Conservation (phyloP, 306 rosid genomes). For the Cicer bijugum region DNA sequence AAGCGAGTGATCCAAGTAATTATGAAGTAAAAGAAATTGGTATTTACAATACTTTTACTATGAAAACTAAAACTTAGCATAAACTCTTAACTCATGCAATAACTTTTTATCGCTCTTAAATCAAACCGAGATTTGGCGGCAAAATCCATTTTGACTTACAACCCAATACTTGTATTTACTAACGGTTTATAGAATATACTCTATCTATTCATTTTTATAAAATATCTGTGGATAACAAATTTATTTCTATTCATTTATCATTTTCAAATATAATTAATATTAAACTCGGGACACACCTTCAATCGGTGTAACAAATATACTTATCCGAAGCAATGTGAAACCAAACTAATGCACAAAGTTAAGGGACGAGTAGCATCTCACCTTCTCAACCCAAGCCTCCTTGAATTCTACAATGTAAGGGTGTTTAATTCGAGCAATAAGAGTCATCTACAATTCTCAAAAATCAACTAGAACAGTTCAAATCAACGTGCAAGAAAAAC, state of each 20-base stretch:
- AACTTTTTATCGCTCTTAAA: neutral
- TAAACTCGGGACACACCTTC: too few species aligned
- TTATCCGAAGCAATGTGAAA: neutral
- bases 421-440: constrained; percentile 87
- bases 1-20: neutral
- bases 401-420: constrained; percentile 87
- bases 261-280: too few species aligned
- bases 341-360: neutral
- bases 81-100: neutral
- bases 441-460: constrained; percentile 72
- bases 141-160: neutral
- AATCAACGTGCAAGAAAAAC: constrained; percentile 14
- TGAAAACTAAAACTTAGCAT: neutral
- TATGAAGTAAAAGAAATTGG: too few species aligned
- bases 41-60: neutral
- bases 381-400: constrained; percentile 99
- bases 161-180: neutral
- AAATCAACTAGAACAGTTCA: constrained; percentile 20
- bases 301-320: too few species aligned
- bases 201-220: too few species aligned
- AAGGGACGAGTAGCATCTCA: constrained; percentile 28
- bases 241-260: too few species aligned
- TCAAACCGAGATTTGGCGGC: neutral
- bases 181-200: neutral
- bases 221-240: too few species aligned